Conservation (phyloP, 495 filamentous ascomycete species). For the Astrothelium subdiscretum region DNA sequence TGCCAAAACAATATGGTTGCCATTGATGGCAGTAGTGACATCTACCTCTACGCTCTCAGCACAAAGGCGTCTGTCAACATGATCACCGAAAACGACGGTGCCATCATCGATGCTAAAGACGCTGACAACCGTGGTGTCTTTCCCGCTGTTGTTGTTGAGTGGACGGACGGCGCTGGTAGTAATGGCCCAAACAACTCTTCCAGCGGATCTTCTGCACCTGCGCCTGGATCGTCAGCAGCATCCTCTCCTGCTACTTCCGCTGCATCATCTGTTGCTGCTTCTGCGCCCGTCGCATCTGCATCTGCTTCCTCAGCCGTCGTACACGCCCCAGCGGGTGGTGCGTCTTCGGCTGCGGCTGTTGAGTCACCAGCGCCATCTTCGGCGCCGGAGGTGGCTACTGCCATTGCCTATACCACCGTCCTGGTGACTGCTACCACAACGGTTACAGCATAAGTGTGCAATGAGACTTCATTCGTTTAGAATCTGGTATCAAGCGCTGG, state of each 20-base stretch:
- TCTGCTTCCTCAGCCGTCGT: not conserved
- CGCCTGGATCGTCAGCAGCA: not conserved
- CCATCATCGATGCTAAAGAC: conserved; percentile 10
- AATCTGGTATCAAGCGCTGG: not conserved
- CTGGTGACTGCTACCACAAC: not conserved
- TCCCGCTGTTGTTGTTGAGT: conserved; percentile 13
- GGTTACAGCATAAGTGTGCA: not conserved
- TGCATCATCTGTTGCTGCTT: not conserved
- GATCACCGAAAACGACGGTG: conserved; percentile 13
- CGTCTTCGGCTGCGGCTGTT: not conserved
- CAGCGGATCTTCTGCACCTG: not conserved
- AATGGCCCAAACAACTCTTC: not conserved
- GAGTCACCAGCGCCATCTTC: not conserved
- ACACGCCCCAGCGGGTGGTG: not conserved
- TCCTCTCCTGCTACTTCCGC: not conserved
- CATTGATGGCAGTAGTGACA: conserved; percentile 37
- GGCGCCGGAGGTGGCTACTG: not conserved
- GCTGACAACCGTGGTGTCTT: conserved; percentile 29
- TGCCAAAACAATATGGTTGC: conserved; percentile 45
- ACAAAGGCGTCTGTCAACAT: conserved; percentile 21
- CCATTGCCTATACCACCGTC: not conserved
- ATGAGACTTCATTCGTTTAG: not conserved
- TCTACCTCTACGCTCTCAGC: conserved; percentile 32
- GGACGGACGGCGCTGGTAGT: not conserved
- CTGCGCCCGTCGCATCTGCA: not conserved